Evolutionary conservation across 1,284 basidiomycete species (phyloP).

Genomic region (Cryptococcus sp.): DNA sequence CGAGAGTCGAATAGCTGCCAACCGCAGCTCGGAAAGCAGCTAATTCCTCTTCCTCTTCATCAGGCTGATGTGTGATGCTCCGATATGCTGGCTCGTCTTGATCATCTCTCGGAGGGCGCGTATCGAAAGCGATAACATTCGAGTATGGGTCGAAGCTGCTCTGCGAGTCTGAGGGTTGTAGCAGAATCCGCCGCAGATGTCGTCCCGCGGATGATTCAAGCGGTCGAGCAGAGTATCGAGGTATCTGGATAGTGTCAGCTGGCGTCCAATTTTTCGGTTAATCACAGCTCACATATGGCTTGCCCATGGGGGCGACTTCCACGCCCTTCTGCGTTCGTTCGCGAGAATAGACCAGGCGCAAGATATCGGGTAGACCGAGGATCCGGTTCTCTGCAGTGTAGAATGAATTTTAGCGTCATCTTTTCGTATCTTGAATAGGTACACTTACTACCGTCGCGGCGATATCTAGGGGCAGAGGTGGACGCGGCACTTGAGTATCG

Average conservation of each 20-base stretch:
- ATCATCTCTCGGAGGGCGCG: not conserved
- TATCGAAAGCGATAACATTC: slow-evolving; percentile 15
- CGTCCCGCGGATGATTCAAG: slow-evolving; percentile 15
- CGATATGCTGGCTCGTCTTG: slow-evolving; percentile 18
- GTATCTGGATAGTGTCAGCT: slow-evolving; percentile 9
- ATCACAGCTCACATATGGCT: slow-evolving; percentile 29
- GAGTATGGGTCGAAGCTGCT: slow-evolving; percentile 4
- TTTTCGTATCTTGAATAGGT: too few relatives aligned
- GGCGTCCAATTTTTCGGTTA: too few relatives aligned
- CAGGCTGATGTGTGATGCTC: slow-evolving; percentile 10
- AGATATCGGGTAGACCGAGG: slow-evolving; percentile 26
- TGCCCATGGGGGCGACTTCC: slow-evolving; percentile 37
- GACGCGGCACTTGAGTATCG: slow-evolving; percentile 29
- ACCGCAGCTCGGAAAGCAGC: slow-evolving; percentile 23
- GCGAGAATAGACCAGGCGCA: slow-evolving; percentile 29
- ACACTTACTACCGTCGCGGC: slow-evolving; percentile 32
- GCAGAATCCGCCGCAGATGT: slow-evolving; percentile 24
- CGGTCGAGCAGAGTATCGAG: slow-evolving; percentile 23
- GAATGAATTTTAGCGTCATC: not conserved
- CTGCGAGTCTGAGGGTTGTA: slow-evolving; percentile 16
- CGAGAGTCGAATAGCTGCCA: slow-evolving; percentile 32
- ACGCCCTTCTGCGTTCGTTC: slow-evolving; percentile 38
- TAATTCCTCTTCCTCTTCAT: slow-evolving; percentile 25
- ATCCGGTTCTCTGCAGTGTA: slow-evolving; percentile 26
- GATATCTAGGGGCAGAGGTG: slow-evolving; percentile 29